These are phyloP conservation scores for Setomelanomma holmii DNA, from an alignment of 2,329 filamentous ascomycete species.

Conservation along the genomic window DNA sequence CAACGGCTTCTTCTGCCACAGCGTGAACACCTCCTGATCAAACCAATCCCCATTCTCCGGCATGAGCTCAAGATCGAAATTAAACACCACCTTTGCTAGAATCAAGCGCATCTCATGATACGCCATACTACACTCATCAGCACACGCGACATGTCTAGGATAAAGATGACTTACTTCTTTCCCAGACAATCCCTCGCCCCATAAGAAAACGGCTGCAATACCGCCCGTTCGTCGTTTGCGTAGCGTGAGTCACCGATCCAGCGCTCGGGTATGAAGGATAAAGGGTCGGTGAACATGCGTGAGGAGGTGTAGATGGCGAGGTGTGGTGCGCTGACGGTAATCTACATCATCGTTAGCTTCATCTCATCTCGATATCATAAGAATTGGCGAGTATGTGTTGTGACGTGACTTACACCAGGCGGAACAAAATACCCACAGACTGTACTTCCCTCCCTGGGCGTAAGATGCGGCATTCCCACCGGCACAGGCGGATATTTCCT, in stretches of 20 bases:
- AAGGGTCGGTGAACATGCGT: constrained; percentile 27
- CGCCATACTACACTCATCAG: constrained; percentile 13
- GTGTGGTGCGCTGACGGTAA: constrained; percentile 13
- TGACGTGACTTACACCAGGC: constrained; percentile 9
- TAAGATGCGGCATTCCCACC: constrained; percentile 35
- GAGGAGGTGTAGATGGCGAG: constrained; percentile 9
- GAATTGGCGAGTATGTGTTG: too few relatives aligned
- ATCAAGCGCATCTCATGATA: constrained; percentile 36
- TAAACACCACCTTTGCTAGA: constrained; percentile 20
- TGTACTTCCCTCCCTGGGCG: constrained; percentile 35
- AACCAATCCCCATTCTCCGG: constrained; percentile 8
- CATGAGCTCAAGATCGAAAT: constrained; percentile 20
- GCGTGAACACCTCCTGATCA: constrained; percentile 34
- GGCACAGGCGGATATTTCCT: constrained; percentile 47
- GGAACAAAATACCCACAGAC: constrained; percentile 45
- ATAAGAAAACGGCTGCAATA: constrained; percentile 24
- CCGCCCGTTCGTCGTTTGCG: constrained; percentile 15
- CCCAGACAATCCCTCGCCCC: constrained; percentile 33
- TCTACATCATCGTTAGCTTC: too few relatives aligned
- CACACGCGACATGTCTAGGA: background rate
- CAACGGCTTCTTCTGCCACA: constrained; percentile 39
- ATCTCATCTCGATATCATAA: too few relatives aligned
- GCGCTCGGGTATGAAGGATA: constrained; percentile 34
- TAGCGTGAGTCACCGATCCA: constrained; percentile 31
- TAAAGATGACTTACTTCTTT: constrained; percentile 27